A percentile compares a stretch with the other conserved stretches of the same genome.
phyloP scores from a whole-genome alignment of 2,329 filamentous ascomycete genomes.

The Sporothrix variecibatus region DNA sequence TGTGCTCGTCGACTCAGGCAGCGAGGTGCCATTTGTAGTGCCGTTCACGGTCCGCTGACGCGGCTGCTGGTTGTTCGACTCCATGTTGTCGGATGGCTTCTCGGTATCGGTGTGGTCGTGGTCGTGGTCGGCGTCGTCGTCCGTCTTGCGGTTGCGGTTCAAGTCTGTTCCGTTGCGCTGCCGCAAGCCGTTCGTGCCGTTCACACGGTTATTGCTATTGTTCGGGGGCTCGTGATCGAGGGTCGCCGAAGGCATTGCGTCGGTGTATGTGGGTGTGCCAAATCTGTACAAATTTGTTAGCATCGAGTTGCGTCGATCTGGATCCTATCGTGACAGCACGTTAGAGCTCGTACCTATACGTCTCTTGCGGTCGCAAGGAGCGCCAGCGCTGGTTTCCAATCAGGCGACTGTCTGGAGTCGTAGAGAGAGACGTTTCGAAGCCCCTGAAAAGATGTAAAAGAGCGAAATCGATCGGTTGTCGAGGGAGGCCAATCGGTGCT shows the following conservation, averaged over 20 bases:
- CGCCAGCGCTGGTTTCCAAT: neutral
- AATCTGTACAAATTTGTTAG: neutral
- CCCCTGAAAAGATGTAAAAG: neutral
- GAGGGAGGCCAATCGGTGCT: neutral
- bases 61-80: neutral
- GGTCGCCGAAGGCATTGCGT: constrained; percentile 11
- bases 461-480: neutral
- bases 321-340: neutral
- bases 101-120: neutral
- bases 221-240: neutral
- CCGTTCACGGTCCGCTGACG: neutral
- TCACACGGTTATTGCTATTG: neutral
- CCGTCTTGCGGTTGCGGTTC: neutral
- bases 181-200: neutral
- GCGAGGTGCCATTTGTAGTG: neutral
- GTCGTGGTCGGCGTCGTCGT: neutral
- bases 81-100: neutral
- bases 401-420: neutral
- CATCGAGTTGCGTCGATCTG: neutral
- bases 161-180: too few species aligned
- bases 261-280: neutral
- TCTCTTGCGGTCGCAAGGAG: neutral
- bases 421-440: neutral
- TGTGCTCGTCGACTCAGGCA: neutral
- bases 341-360: neutral